These are phyloP conservation scores for Fusarium sp. DNA, from an alignment of 2,329 filamentous ascomycete genomes.

Conservation along the genomic window DNA sequence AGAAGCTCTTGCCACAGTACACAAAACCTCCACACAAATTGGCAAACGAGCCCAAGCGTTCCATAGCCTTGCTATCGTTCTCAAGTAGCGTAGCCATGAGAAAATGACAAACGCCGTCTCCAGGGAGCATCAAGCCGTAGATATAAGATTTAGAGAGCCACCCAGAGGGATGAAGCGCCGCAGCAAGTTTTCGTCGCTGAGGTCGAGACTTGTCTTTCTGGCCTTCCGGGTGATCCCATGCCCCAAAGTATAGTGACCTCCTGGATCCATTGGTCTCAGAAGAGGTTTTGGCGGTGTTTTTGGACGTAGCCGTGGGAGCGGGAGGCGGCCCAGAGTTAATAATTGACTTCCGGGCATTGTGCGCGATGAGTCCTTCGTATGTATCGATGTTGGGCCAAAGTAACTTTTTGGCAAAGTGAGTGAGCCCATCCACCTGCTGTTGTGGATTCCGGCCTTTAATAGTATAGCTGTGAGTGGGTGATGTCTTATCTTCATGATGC, in stretches of 20 bases:
- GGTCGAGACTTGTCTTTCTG: slow-evolving; percentile 54
- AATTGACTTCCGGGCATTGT: slow-evolving; percentile 60
- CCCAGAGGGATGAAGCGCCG: slow-evolving; percentile 69
- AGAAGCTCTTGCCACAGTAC: slow-evolving; percentile 74
- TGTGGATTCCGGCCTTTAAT: slow-evolving; percentile 69
- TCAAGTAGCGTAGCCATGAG: slow-evolving; percentile 76
- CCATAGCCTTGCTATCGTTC: slow-evolving; percentile 71
- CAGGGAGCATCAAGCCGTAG: slow-evolving; percentile 74
- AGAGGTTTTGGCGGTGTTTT: slow-evolving; percentile 48
- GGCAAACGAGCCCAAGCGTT: slow-evolving; percentile 70
- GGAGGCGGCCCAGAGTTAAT: slow-evolving; percentile 47
- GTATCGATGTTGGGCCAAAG: slow-evolving; percentile 72
- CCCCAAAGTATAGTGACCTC: slow-evolving; percentile 63
- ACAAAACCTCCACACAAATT: slow-evolving; percentile 75
- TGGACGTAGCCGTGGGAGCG: slow-evolving; percentile 46
- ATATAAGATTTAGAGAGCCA: slow-evolving; percentile 78
- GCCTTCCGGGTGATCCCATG: slow-evolving; percentile 54
- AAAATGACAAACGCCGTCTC: slow-evolving; percentile 72
- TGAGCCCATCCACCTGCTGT: slow-evolving; percentile 71
- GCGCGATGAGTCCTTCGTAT: slow-evolving; percentile 62
- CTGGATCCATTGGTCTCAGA: slow-evolving; percentile 54
- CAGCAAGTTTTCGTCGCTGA: slow-evolving; percentile 67
- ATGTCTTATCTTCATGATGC: slow-evolving; percentile 55
- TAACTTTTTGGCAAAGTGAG: slow-evolving; percentile 73
- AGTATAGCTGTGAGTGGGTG: slow-evolving; percentile 57